phyloP scores from a whole-genome alignment of 352 stramenopile species.

The Elongisporangium undulatum region DNA sequence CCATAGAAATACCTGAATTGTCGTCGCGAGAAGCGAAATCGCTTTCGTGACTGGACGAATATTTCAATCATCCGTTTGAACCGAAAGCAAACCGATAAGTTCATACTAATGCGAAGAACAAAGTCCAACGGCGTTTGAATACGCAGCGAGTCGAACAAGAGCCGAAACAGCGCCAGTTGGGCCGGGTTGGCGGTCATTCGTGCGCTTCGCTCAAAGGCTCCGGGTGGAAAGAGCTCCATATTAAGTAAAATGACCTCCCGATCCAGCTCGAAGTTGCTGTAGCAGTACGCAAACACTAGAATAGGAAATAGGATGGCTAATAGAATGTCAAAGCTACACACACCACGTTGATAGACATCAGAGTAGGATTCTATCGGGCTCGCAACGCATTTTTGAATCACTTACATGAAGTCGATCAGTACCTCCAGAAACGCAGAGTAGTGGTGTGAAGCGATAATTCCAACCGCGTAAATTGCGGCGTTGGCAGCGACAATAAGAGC shows the following conservation, averaged over 20 bases:
- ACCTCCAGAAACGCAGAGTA: no score
- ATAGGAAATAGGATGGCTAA: slow-evolving; percentile 20
- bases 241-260: slow-evolving; percentile 14
- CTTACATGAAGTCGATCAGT: slow-evolving; percentile 9
- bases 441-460: no score
- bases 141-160: slow-evolving; percentile 17
- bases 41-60: slow-evolving; percentile 4
- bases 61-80: slow-evolving; percentile 17
- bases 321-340: slow-evolving; percentile 20
- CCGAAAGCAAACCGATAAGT: slow-evolving; percentile 21
- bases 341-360: not conserved
- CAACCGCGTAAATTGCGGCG: no score
- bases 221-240: slow-evolving; percentile 5
- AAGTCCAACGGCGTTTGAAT: slow-evolving; percentile 10
- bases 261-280: slow-evolving; percentile 17
- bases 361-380: not conserved
- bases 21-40: not conserved
- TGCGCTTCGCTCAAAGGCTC: slow-evolving; percentile 14
- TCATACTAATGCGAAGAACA: slow-evolving; percentile 22
- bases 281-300: slow-evolving; percentile 12
- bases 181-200: slow-evolving; percentile 15
- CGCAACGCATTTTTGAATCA: not conserved
- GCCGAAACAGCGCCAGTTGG: slow-evolving; percentile 13
- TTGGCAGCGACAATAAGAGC: no score
- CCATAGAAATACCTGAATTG: not conserved